A percentile compares a stretch with the other conserved stretches of the same genome.
Evolutionary conservation across 306 rosid species (phyloP).

Genomic region (Prunus davidiana): DNA sequence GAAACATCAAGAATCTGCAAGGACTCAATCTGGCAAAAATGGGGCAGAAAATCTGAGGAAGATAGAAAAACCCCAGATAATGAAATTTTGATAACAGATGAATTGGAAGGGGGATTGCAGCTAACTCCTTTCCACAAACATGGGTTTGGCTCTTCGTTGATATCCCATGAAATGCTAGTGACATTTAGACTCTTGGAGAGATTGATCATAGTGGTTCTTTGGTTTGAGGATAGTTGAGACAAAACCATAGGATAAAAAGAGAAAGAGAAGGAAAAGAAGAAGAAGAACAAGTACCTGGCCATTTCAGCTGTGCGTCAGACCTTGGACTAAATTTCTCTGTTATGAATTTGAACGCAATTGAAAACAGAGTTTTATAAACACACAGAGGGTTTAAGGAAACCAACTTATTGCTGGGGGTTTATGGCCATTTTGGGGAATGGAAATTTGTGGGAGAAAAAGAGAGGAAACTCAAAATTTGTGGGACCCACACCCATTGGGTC

Average conservation of each 20-base stretch:
- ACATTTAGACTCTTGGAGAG: slow-evolving; percentile 22
- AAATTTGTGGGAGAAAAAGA: no score
- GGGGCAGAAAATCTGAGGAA: slow-evolving; percentile 42
- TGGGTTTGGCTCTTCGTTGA: slow-evolving; percentile 32
- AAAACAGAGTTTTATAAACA: no score
- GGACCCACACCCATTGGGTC: no score
- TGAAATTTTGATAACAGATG: slow-evolving; percentile 29
- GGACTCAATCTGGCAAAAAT: slow-evolving; percentile 35
- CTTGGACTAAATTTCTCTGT: no score
- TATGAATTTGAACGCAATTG: no score
- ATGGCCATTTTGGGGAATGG: no score
- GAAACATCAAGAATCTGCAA: slow-evolving; percentile 64
- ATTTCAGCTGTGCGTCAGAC: slow-evolving; percentile 17
- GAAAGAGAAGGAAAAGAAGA: slow-evolving; percentile 8
- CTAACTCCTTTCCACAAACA: slow-evolving; percentile 64
- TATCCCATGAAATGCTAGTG: slow-evolving; percentile 30
- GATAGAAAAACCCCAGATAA: slow-evolving; percentile 38
- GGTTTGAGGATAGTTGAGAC: slow-evolving; percentile 45
- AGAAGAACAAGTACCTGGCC: slow-evolving; percentile 38
- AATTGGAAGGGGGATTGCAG: slow-evolving; percentile 29
- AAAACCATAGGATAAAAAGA: slow-evolving; percentile 38
- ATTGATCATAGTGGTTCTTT: slow-evolving; percentile 37
- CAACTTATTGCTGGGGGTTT: no score
- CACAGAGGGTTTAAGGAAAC: no score
- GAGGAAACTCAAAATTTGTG: no score